Evolutionary conservation across 2,329 filamentous ascomycete genomes (phyloP).

Genomic region (Talaromyces islandicus): DNA sequence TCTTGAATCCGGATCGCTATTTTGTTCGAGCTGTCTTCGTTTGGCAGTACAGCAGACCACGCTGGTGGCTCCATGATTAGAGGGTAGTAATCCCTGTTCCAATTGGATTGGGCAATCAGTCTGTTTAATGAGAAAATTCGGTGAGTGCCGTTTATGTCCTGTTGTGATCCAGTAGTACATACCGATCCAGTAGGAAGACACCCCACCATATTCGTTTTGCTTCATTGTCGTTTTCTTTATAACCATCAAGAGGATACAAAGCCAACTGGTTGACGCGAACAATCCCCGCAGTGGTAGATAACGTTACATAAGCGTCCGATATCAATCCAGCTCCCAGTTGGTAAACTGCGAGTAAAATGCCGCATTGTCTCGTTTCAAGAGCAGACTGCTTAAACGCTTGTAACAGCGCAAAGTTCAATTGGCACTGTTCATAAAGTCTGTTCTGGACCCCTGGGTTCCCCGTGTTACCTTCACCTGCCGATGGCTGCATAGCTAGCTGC

Average conservation of each 20-base stretch:
- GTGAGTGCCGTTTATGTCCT: background rate
- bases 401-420: background rate
- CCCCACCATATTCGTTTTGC: conserved; percentile 4
- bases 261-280: background rate
- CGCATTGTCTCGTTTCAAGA: conserved; percentile 1
- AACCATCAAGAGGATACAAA: background rate
- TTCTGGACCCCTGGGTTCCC: background rate
- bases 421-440: background rate
- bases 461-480: background rate
- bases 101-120: background rate
- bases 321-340: conserved; percentile 7
- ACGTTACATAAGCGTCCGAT: conserved; percentile 7
- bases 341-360: conserved; percentile 4
- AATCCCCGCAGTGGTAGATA: conserved; percentile 1
- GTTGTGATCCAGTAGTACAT: background rate
- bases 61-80: background rate
- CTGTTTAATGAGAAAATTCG: background rate
- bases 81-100: background rate
- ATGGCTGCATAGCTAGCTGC: conserved; percentile 2
- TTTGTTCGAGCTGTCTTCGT: background rate
- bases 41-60: background rate
- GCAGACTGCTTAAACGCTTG: background rate
- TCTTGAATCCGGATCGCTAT: background rate
- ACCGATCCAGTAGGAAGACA: conserved; percentile 7
- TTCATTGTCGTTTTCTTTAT: background rate